Evolutionary conservation across 2,329 filamentous ascomycete genomes (phyloP), one percentile per base, ranked within the genome.

Genomic region (Fusarium bactridioides): DNA sequence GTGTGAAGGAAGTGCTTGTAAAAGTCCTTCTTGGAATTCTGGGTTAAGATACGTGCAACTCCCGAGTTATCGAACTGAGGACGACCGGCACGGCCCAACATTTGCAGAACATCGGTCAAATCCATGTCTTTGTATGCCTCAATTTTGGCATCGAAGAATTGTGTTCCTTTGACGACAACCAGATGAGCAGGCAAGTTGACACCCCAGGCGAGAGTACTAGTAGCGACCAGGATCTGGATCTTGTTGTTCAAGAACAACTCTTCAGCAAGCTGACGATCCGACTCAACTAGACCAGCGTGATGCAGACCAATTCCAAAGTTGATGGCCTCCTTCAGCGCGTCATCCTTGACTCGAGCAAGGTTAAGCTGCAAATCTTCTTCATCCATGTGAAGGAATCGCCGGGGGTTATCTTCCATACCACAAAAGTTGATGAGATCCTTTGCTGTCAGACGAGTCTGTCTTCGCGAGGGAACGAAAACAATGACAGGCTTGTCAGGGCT

Each of bases 61-160:
- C 97, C 96, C 0, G 95, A 97, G 60, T 92, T 93, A 81, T 99
- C 96, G 80, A 99, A 99, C 79, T 99, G 96, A 7, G 96, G 96
- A 70, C 96, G 93, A 21, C 96, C 96, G 18, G 96, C 96, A 82
- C 96, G 92, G 75, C 96, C 96, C 33, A 99, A 86, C 96, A 99
- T 99, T 83, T 99, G 96, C 69, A 99, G 85, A 37, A 99, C 96
- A 82, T 99, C 96, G 0, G 96, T 99, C 66, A 99, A 84, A 80
- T 99, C 96, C 97, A 99, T 99, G 81, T 99, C 97, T 79, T 94
- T 96, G 84, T 99, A 99, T 0, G 93, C 95, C 84, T 98, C 96
- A 9, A 94, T 96, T 83, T 99, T 99, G 43, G 96, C 96, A 77
- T 99, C 96, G 79, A 97, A 99, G 84, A 93, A 99, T 78, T 99